Evolutionary conservation across 805 yeast genomes (phyloP).

Genomic region (Metschnikowia cubensis): DNA sequence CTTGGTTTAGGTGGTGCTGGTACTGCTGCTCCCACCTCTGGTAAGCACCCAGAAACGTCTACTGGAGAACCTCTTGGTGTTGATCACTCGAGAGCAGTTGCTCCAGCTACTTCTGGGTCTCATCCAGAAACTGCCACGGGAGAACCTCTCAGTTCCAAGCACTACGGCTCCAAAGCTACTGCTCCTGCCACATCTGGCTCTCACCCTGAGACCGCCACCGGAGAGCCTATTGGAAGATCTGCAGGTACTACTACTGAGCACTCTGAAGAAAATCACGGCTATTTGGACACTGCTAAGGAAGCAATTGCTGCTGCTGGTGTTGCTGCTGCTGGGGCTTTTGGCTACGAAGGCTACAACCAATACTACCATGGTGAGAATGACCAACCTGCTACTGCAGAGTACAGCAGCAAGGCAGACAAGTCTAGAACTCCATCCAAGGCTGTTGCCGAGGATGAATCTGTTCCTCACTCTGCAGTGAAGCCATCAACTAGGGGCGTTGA

Average conservation of each 20-base stretch:
- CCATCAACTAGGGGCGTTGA: not conserved
- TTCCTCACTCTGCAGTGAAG: conserved; percentile 3
- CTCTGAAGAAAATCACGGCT: conserved; percentile 2
- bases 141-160: not conserved
- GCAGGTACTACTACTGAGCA: conserved; percentile 2
- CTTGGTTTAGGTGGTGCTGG: conserved; percentile 1
- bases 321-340: conserved; percentile 21
- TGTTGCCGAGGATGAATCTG: not conserved
- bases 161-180: not conserved
- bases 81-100: not conserved
- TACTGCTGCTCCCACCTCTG: conserved; percentile 13
- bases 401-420: conserved; percentile 1
- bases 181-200: conserved; percentile 1
- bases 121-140: not conserved
- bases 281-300: conserved; percentile 13
- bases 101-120: not conserved
- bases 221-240: not conserved
- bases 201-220: not conserved
- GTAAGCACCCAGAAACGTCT: conserved; percentile 7
- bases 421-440: not conserved
- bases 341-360: conserved; percentile 18
- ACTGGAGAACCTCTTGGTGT: not conserved
- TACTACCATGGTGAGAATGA: conserved; percentile 10
- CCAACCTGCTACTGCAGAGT: conserved; percentile 5
- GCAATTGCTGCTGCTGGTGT: conserved; percentile 21